Percentiles rank a stretch among this genome's conserved stretches.
These are phyloP conservation scores for Arthroderma uncinatum DNA, from an alignment of 2,329 filamentous ascomycete genomes.

Conservation along the genomic window DNA sequence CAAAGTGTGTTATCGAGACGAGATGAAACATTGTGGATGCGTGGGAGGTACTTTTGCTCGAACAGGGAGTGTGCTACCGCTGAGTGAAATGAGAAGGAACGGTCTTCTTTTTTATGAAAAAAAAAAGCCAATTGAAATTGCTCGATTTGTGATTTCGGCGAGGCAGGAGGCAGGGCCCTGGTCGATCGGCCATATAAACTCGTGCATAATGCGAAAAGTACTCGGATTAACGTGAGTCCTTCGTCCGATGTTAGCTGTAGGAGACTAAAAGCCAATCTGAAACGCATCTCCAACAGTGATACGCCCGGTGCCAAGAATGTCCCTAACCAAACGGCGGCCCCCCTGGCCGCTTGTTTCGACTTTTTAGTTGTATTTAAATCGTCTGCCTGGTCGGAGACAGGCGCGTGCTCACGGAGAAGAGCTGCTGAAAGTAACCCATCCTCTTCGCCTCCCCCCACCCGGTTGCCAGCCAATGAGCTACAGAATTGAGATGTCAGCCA, in stretches of 20 bases:
- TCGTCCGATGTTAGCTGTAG: background rate
- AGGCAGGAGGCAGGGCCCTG: background rate
- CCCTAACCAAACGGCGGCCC: background rate
- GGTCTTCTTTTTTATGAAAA: background rate
- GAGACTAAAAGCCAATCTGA: background rate
- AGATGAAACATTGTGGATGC: background rate
- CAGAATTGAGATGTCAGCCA: background rate
- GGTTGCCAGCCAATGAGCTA: background rate
- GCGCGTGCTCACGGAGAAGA: background rate
- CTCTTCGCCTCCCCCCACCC: too few species aligned
- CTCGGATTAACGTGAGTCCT: background rate
- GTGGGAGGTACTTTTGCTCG: background rate
- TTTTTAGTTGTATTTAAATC: background rate
- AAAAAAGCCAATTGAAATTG: conserved; percentile 5
- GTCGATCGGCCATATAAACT: background rate
- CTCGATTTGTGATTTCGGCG: background rate
- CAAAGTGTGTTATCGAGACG: background rate
- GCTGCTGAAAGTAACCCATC: background rate
- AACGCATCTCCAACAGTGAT: conserved; percentile 3
- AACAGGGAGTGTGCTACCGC: background rate
- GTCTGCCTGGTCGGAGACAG: background rate
- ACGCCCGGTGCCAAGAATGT: background rate
- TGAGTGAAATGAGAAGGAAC: background rate
- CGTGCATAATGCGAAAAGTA: background rate
- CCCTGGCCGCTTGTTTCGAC: conserved; percentile 3